Base-by-base conservation (phyloP, 106 monocot genomes). In the Dendrobium catenatum region DNA sequence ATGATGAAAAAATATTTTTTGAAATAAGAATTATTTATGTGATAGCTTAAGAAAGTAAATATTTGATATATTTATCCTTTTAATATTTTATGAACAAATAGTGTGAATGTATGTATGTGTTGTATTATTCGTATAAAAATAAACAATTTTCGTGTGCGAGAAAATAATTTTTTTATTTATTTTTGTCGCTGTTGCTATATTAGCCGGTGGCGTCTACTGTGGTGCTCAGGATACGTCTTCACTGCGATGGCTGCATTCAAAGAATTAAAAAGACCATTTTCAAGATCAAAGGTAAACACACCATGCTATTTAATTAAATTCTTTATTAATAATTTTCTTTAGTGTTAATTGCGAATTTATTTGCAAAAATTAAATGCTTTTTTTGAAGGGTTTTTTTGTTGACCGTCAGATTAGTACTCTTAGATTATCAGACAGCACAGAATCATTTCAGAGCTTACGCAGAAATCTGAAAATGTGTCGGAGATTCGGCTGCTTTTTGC, bases 191-290 rank as follows among this genome's bases (percentile, higher is more conserved):
- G 16, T 2, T 29, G 51, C 13, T 20, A 72, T 64, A 41, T n/a
- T 7, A 84, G 81, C 77, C 85, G 20, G 48, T 33, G 17, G 54
- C 59, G 13, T 73, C 76, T 2, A 90, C 84, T 9, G 90, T 90
- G 56, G 85, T 78, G 27, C 82, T 92, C 26, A 92, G 88, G 77
- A 84, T 90, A 26, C 84, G 59, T 19, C 86, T 95, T 73, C 94
- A 95, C 81, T 95, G 94, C 83, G 87, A 90, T 13, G 94, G 92
- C 9, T 95, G 94, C 87, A 84, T 88, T 43, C 78, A 86, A 48
- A 72, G 82, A 33, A 92, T 95, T 59, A 68, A 76, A 72, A 84
- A 81, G 79, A 81, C 56, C 42, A 83, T 95, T 58, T 20, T 17
- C 76, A 91, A 84, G 78, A 78, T 92, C 22, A 87, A 92, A 84